A percentile compares a stretch with the other conserved stretches of the same genome.
phyloP scores from a whole-genome alignment of 2,329 filamentous ascomycete genomes.

The Aspergillus puulaauensis region DNA sequence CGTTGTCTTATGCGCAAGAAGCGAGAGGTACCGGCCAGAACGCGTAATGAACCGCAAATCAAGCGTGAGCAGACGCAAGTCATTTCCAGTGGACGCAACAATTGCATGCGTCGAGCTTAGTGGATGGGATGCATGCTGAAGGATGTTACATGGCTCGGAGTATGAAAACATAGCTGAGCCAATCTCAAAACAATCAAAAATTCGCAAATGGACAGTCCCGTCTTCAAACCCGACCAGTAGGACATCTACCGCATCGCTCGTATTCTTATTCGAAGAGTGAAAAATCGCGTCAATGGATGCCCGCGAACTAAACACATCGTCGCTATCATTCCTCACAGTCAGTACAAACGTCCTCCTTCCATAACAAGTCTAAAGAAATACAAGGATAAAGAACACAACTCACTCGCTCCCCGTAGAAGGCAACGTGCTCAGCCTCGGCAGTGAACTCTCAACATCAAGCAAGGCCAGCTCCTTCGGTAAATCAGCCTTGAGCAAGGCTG shows the following conservation, averaged over 20 bases:
- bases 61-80: conserved; percentile 67
- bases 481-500: conserved; percentile 48
- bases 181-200: conserved; percentile 82
- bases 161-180: conserved; percentile 53
- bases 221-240: conserved; percentile 72
- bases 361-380: neutral
- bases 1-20: conserved; percentile 83
- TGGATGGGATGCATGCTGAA: conserved; percentile 69
- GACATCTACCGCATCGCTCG: conserved; percentile 74
- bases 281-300: conserved; percentile 70
- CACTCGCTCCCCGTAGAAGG: conserved; percentile 64
- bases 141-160: conserved; percentile 40
- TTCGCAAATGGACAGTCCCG: conserved; percentile 71
- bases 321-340: conserved; percentile 33
- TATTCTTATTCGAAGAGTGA: conserved; percentile 59
- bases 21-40: conserved; percentile 72
- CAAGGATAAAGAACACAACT: conserved; percentile 6
- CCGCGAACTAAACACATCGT: conserved; percentile 67
- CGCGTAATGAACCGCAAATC: conserved; percentile 81
- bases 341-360: neutral
- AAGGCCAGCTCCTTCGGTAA: conserved; percentile 72
- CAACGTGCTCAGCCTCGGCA: conserved; percentile 74
- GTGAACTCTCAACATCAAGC: conserved; percentile 71
- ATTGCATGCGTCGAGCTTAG: conserved; percentile 74
- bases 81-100: conserved; percentile 45